These are phyloP conservation scores for Trichoderma brevicompactum DNA, from an alignment of 2,329 filamentous ascomycete genomes.

Conservation along the genomic window DNA sequence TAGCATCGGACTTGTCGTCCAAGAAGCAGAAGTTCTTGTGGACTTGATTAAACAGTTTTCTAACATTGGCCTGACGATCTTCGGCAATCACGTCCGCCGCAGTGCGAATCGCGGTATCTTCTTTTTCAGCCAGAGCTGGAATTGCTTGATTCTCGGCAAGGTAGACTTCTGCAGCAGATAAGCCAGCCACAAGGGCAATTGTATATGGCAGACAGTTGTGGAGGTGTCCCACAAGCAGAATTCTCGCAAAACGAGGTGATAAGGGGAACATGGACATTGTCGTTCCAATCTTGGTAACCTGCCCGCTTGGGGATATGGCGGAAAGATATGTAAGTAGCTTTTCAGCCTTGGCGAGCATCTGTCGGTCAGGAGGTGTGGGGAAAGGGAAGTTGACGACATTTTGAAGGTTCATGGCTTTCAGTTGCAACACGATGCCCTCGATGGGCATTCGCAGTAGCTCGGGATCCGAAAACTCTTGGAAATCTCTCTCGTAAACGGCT, in stretches of 20 bases:
- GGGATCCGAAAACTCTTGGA: constrained; percentile 81
- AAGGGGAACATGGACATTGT: constrained; percentile 89
- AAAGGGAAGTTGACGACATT: constrained; percentile 95
- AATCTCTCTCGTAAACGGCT: constrained; percentile 89
- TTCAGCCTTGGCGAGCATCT: constrained; percentile 80
- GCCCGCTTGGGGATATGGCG: constrained; percentile 71
- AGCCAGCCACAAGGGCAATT: constrained; percentile 82
- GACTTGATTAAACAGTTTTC: constrained; percentile 67
- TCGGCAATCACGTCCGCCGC: constrained; percentile 74
- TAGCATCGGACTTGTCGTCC: constrained; percentile 82
- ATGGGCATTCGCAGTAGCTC: constrained; percentile 91
- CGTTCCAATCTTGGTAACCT: constrained; percentile 77
- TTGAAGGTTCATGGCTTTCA: constrained; percentile 92
- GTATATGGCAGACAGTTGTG: constrained; percentile 84
- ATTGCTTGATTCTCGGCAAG: constrained; percentile 79
- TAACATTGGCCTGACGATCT: constrained; percentile 66
- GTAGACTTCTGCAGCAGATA: constrained; percentile 89
- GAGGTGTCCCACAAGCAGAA: constrained; percentile 84
- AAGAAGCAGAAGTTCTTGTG: constrained; percentile 79
- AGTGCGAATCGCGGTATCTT: constrained; percentile 57
- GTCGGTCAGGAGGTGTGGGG: constrained; percentile 81
- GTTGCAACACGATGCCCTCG: constrained; percentile 87
- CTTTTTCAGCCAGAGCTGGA: constrained; percentile 55
- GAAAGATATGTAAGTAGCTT: constrained; percentile 84
- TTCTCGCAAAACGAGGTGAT: constrained; percentile 87